Base-by-base conservation (phyloP, 805 yeast species). In the Hanseniaspora singularis region DNA sequence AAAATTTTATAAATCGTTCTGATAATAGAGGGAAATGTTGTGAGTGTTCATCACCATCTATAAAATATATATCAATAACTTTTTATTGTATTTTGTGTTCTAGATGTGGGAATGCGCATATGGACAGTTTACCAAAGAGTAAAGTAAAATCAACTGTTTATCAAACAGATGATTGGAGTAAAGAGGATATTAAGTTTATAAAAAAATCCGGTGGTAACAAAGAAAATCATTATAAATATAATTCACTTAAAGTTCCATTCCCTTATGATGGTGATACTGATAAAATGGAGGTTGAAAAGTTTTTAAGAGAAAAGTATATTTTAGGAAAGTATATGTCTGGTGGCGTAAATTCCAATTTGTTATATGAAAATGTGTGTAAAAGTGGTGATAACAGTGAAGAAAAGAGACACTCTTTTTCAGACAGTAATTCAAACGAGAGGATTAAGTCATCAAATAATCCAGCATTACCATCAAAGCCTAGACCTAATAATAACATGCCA, bases 21-120 rank as follows among this genome's bases (percentile, higher is more conserved):
- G 75, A 63, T 15, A 84, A 83, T 58, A 64, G 67, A 40, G 82
- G 81, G 60, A 74, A 69, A 57, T 84, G 95, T 61, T 94, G 87
- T 31, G 95, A 84, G 58, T 84, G 94, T 64, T 73, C 74, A 2
- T 64, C 76, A 4, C 58, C 72, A 3, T 78, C 72, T 60, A 92
- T 94, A 8, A 83, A 54, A 10, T 58, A 66, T 63, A 57, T 59
- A 49, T 58, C 64, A 0, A 42, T 56, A 3, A 59, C 60, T 41
- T 50, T 83, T 36, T 94, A 94, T 23, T 64, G 83, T 4, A 77
- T 85, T 50, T 65, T 85, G 15, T 85, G 95, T 65, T 92, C 92
- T 14, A 67, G 92, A 53, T 85, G 95, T 69, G 89, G 94, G 8
- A 76, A 84, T 3, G 70, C 78, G 28, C 95, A 85, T 61, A 68